Conservation (phyloP, 2,329 filamentous ascomycete genomes). For the Ophiostoma quercus region DNA sequence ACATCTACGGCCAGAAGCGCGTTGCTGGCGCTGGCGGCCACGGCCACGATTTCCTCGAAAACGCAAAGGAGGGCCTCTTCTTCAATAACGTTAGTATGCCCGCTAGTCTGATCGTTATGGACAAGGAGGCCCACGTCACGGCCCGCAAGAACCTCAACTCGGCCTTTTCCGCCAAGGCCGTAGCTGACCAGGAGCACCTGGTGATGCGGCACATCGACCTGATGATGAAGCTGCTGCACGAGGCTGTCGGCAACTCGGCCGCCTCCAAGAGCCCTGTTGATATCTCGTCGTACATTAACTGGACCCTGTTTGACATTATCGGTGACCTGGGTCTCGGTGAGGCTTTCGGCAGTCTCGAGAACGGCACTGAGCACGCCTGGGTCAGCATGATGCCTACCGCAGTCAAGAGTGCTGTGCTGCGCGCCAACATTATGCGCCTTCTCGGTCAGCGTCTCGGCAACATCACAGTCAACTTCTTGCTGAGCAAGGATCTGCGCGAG, state of each 20-base stretch:
- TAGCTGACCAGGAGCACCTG: conserved; percentile 24
- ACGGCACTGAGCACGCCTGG: conserved; percentile 31
- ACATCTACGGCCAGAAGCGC: conserved; percentile 30
- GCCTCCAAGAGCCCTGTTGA: conserved; percentile 36
- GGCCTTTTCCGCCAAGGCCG: conserved; percentile 27
- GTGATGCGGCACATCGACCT: conserved; percentile 22
- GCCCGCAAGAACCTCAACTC: conserved; percentile 21
- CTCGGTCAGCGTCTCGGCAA: conserved; percentile 9
- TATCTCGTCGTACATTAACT: conserved; percentile 40
- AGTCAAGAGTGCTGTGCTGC: conserved; percentile 25
- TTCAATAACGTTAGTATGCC: conserved; percentile 6
- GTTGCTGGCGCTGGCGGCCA: conserved; percentile 4
- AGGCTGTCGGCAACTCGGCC: conserved; percentile 10
- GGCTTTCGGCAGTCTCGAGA: conserved; percentile 37
- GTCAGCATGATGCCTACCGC: conserved; percentile 30
- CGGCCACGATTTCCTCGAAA: conserved; percentile 13
- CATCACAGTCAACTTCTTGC: neutral
- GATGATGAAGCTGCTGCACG: conserved; percentile 20
- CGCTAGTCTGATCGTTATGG: conserved; percentile 22
- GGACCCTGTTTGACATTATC: conserved; percentile 38
- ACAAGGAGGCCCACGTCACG: conserved; percentile 16
- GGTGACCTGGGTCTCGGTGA: conserved; percentile 44
- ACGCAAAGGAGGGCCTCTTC: conserved; percentile 24
- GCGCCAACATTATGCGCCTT: conserved; percentile 10
- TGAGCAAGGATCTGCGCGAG: neutral